phyloP scores from a whole-genome alignment of 805 yeast genomes.

The Ogataea haglerorum region DNA sequence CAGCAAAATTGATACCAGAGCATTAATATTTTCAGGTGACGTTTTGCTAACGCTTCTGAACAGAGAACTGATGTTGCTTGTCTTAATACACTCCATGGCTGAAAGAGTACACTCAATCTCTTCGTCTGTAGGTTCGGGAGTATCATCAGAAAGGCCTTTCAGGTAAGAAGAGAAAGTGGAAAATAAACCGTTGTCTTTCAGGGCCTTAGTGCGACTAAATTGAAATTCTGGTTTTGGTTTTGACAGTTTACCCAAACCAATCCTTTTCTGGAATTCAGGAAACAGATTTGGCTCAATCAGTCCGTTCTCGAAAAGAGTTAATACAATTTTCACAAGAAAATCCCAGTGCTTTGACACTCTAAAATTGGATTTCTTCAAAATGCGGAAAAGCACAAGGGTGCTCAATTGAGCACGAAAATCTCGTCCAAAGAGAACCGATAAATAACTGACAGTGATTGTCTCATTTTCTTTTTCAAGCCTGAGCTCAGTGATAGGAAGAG shows the following conservation, averaged over 20 bases:
- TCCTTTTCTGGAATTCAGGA: constrained; percentile 57
- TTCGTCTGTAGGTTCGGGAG: constrained; percentile 89
- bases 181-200: constrained; percentile 74
- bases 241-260: constrained; percentile 51
- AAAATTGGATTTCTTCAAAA: constrained; percentile 57
- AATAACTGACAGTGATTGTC: constrained; percentile 71
- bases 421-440: constrained; percentile 79
- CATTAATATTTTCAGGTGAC: constrained; percentile 34
- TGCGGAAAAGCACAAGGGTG: constrained; percentile 77
- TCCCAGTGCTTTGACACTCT: constrained; percentile 55
- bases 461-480: constrained; percentile 52
- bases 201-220: constrained; percentile 58
- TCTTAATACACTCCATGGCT: constrained; percentile 76
- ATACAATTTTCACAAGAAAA: constrained; percentile 53
- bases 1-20: constrained; percentile 33
- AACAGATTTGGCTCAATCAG: constrained; percentile 65
- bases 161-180: constrained; percentile 90
- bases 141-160: constrained; percentile 81
- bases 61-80: constrained; percentile 58
- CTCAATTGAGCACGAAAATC: constrained; percentile 92
- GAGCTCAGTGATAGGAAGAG: constrained; percentile 44
- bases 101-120: constrained; percentile 84
- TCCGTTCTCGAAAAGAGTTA: constrained; percentile 68
- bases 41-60: constrained; percentile 47
- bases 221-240: constrained; percentile 65